Conservation (phyloP, 139 green algal genomes). For the Micractinium sp. region DNA sequence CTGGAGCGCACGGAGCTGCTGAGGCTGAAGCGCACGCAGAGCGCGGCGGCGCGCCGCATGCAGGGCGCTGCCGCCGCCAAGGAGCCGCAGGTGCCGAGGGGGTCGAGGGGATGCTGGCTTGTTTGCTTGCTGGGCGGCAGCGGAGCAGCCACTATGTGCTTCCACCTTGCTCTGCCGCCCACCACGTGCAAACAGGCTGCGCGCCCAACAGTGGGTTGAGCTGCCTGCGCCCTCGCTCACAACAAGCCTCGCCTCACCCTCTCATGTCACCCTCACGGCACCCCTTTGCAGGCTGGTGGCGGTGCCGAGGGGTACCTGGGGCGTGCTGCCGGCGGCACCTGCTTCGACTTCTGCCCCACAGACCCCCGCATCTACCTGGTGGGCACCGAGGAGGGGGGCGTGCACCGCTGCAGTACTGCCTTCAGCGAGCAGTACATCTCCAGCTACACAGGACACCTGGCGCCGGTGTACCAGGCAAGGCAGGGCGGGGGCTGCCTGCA, state of each 20-base stretch:
- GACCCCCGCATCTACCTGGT: conserved; percentile 79
- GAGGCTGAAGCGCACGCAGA: conserved; percentile 71
- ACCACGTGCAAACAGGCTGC: neutral
- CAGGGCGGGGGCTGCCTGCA: neutral
- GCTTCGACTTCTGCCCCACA: conserved; percentile 78
- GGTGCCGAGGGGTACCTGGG: conserved; percentile 80
- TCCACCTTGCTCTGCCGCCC: neutral
- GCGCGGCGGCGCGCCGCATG: conserved; percentile 38
- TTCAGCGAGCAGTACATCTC: conserved; percentile 88
- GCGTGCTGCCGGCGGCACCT: conserved; percentile 76
- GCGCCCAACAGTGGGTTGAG: neutral
- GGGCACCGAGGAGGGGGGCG: conserved; percentile 85
- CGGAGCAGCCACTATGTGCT: neutral
- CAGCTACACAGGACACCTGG: conserved; percentile 82
- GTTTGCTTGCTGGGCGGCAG: neutral
- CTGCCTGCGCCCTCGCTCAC: neutral
- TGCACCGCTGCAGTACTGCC: conserved; percentile 85
- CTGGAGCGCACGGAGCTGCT: conserved; percentile 86
- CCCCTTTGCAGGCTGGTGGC: conserved; percentile 20
- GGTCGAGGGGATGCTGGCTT: no score
- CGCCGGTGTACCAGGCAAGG: conserved; percentile 72
- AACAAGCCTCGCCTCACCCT: neutral
- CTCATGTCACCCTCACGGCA: neutral
- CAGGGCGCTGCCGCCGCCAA: neutral
- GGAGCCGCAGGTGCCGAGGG: neutral